A percentile compares a stretch with the other conserved stretches of the same genome.
Conservation (phyloP, 2,329 filamentous ascomycete species). For the Apiospora arundinis region DNA sequence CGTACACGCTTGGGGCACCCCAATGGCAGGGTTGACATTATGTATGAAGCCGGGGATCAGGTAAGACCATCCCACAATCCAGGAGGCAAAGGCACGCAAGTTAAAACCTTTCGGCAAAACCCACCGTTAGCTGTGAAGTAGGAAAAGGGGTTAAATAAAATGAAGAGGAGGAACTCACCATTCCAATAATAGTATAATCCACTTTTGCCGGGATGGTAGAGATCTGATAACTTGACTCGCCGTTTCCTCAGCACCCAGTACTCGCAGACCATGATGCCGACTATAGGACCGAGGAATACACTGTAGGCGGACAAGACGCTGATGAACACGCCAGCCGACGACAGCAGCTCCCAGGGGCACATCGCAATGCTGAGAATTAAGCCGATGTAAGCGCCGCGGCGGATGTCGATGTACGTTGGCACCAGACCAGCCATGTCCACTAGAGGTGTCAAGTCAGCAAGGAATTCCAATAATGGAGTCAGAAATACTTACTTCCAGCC, state of each 20-base stretch:
- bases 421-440: constrained; percentile 83
- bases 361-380: constrained; percentile 81
- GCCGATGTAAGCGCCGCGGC: constrained; percentile 86
- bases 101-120: not conserved
- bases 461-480: rapidly evolving
- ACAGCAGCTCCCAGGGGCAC: constrained; percentile 84
- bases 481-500: constrained; percentile 63
- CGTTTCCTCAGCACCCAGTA: constrained; percentile 87
- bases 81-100: not conserved
- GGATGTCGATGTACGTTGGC: constrained; percentile 84
- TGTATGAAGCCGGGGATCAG: not conserved
- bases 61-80: not conserved
- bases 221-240: constrained; percentile 77
- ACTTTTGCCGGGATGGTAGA: constrained; percentile 74
- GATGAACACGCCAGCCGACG: constrained; percentile 79
- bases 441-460: not conserved
- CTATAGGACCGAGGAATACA: constrained; percentile 92
- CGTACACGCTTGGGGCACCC: not conserved
- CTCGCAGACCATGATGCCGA: constrained; percentile 87
- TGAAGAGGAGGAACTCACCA: not conserved
- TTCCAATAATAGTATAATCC: constrained; percentile 73
- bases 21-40: not conserved
- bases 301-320: constrained; percentile 92
- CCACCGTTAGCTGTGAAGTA: not conserved
- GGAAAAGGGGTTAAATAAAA: not conserved